A percentile compares a stretch with the other conserved stretches of the same genome.
Conservation (phyloP, 805 yeast species). For the Candida boleticola region DNA sequence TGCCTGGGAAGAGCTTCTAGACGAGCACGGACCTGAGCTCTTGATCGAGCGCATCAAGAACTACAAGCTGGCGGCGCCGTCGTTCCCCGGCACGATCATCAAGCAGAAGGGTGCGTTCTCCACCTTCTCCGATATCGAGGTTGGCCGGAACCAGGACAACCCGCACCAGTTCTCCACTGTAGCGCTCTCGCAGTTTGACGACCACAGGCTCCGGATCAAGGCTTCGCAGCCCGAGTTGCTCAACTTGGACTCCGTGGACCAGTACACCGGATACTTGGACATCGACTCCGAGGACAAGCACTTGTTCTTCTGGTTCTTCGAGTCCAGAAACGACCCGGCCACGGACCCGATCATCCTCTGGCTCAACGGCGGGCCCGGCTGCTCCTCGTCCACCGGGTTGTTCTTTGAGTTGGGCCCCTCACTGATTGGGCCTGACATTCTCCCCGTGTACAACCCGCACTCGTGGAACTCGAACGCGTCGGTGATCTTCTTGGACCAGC, state of each 20-base stretch:
- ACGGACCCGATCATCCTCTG: slow-evolving; percentile 86
- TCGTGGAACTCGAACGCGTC: slow-evolving; percentile 93
- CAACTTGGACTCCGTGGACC: slow-evolving; percentile 36
- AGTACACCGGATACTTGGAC: slow-evolving; percentile 40
- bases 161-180: no score
- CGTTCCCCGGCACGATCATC: no score
- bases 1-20: background rate
- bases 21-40: background rate
- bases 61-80: no score
- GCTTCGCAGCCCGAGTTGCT: slow-evolving; percentile 32
- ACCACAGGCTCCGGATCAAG: slow-evolving; percentile 28
- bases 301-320: slow-evolving; percentile 92
- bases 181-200: background rate
- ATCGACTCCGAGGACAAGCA: slow-evolving; percentile 52
- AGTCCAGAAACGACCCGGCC: slow-evolving; percentile 81
- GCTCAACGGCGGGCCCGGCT: slow-evolving; percentile 97
- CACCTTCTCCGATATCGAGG: no score
- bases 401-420: slow-evolving; percentile 93
- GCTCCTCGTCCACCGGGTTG: slow-evolving; percentile 87
- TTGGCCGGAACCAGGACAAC: no score
- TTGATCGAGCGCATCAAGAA: background rate
- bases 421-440: slow-evolving; percentile 59
- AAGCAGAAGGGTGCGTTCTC: no score
- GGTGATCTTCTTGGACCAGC: slow-evolving; percentile 90
- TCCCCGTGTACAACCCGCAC: slow-evolving; percentile 74